These are phyloP conservation scores for Seminavis robusta DNA, from an alignment of 108 stramenopile genomes.

Conservation along the genomic window DNA sequence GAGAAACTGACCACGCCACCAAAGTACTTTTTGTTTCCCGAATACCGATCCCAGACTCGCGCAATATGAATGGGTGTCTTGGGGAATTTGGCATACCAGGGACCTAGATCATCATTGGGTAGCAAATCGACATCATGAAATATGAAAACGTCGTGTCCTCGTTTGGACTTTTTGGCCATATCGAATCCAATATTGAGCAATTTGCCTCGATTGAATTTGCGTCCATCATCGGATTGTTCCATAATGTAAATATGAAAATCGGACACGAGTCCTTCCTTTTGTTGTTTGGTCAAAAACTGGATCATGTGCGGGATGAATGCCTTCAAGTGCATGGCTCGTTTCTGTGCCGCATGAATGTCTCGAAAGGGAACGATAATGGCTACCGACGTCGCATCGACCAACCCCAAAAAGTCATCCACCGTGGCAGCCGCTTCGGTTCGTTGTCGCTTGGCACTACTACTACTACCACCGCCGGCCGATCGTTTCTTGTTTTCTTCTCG, in stretches of 20 bases:
- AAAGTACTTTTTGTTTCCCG: conserved; percentile 95
- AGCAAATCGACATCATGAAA: conserved; percentile 99
- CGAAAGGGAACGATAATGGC: conserved; percentile 97
- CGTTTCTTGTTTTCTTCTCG: conserved; percentile 20
- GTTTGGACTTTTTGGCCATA: conserved; percentile 64
- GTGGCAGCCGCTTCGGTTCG: not conserved
- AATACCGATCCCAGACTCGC: conserved; percentile 95
- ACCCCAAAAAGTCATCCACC: conserved; percentile 24
- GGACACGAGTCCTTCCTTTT: conserved; percentile 28
- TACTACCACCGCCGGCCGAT: not conserved
- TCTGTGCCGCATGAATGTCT: conserved; percentile 88
- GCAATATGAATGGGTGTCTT: conserved; percentile 93
- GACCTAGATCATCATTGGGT: conserved; percentile 67
- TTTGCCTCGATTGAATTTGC: conserved; percentile 99
- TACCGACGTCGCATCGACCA: conserved; percentile 57
- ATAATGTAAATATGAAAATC: conserved; percentile 95
- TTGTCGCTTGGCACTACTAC: not conserved
- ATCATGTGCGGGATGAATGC: conserved; percentile 93
- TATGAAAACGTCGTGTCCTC: conserved; percentile 79
- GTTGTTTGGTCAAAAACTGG: conserved; percentile 54
- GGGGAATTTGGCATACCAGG: conserved; percentile 83
- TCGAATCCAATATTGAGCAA: conserved; percentile 98
- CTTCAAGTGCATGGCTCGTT: conserved; percentile 83
- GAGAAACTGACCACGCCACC: conserved; percentile 95
- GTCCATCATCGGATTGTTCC: conserved; percentile 92